These are phyloP conservation scores for Cnidoscolus chayamansa DNA, from an alignment of 441 rosid species.

Conservation along the genomic window DNA sequence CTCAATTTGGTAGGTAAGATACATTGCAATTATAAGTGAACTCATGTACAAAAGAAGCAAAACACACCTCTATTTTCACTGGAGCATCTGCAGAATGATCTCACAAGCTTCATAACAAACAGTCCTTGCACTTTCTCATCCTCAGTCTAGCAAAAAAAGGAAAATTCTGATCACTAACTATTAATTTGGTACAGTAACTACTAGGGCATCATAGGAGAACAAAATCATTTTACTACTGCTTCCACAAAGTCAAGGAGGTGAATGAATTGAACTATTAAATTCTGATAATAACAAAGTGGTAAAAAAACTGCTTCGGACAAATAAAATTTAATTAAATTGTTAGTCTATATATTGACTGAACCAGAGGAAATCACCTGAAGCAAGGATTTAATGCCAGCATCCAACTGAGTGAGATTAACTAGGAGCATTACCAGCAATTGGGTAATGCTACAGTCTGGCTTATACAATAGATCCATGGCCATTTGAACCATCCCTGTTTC, in stretches of 20 bases:
- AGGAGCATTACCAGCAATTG: slow-evolving; percentile 78
- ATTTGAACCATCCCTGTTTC: slow-evolving; percentile 53
- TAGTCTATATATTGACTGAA: not conserved
- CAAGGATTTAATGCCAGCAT: slow-evolving; percentile 70
- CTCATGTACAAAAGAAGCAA: slow-evolving; percentile 11
- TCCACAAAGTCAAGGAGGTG: not conserved
- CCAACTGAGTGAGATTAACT: slow-evolving; percentile 79
- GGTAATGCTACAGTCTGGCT: slow-evolving; percentile 53
- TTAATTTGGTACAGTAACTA: slow-evolving; percentile 4
- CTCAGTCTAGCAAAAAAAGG: slow-evolving; percentile 46
- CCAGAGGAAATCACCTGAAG: slow-evolving; percentile 58
- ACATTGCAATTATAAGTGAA: slow-evolving; percentile 12
- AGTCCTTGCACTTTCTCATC: slow-evolving; percentile 77
- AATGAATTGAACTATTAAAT: not conserved
- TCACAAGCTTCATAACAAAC: slow-evolving; percentile 78
- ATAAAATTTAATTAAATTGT: not conserved
- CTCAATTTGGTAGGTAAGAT: not conserved
- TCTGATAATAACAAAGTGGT: not conserved
- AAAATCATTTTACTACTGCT: not conserved
- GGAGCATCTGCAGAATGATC: slow-evolving; percentile 77
- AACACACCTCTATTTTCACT: slow-evolving; percentile 50
- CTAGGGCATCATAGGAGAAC: not conserved
- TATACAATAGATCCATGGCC: slow-evolving; percentile 65
- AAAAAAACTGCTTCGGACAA: not conserved
- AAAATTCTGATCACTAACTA: slow-evolving; percentile 13